phyloP scores from a whole-genome alignment of 1,139 yeast species.

The Spathaspora sp. region DNA sequence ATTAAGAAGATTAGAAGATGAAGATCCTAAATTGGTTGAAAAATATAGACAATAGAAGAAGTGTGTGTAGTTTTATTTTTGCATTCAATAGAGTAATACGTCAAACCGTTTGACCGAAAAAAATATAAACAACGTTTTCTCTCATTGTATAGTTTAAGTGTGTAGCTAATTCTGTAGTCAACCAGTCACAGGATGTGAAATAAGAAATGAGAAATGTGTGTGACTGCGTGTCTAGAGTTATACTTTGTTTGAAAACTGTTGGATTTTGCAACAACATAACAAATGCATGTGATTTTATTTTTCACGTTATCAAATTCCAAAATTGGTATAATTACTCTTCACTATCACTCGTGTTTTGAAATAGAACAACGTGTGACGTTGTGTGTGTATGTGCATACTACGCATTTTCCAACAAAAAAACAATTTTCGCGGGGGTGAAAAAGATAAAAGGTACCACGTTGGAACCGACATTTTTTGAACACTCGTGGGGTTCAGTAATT shows the following conservation, averaged over 20 bases:
- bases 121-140: not conserved
- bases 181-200: not conserved
- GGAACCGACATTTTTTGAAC: not conserved
- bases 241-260: not conserved
- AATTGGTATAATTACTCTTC: not conserved
- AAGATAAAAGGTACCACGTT: not conserved
- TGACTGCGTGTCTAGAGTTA: too few relatives aligned
- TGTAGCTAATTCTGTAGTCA: not conserved
- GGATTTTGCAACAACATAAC: not conserved
- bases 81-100: not conserved
- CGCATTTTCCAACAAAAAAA: not conserved
- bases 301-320: not conserved
- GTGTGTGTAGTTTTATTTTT: not conserved
- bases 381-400: not conserved
- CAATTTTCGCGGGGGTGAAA: not conserved
- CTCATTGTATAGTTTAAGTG: not conserved
- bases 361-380: not conserved
- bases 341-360: not conserved
- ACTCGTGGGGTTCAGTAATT: not conserved
- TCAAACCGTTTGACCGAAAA: not conserved
- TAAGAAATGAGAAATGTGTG: too few relatives aligned
- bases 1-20: slow-evolving; percentile 75
- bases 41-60: slow-evolving; percentile 11
- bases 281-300: not conserved
- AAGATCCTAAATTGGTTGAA: slow-evolving; percentile 18